These are phyloP conservation scores for Hyaloperonospora brassicae DNA, from an alignment of 352 stramenopile species.

Conservation along the genomic window DNA sequence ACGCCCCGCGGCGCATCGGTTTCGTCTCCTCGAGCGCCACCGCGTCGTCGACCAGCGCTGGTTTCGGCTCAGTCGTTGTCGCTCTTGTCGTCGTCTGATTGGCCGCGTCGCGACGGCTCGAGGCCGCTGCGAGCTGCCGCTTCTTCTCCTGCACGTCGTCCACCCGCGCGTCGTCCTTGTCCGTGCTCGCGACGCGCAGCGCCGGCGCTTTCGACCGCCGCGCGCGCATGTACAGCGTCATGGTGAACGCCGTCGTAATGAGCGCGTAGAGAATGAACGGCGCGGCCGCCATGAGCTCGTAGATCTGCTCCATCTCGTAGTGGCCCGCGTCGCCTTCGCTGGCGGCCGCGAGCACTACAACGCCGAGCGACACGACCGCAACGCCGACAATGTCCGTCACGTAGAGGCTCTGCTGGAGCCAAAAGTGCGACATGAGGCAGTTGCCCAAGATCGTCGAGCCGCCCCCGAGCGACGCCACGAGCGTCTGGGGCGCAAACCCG, in stretches of 20 bases:
- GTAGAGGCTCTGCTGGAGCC: constrained; percentile 82
- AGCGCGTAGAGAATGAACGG: constrained; percentile 80
- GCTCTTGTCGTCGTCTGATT: no score
- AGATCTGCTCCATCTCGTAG: constrained; percentile 84
- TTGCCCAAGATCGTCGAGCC: constrained; percentile 82
- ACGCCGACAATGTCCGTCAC: constrained; percentile 77
- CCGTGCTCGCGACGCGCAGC: constrained; percentile 49
- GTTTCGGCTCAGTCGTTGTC: not conserved
- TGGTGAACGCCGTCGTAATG: constrained; percentile 71
- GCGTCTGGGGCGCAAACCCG: constrained; percentile 80
- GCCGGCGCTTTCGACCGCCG: constrained; percentile 71
- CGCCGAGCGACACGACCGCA: constrained; percentile 61
- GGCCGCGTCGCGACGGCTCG: no score
- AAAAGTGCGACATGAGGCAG: constrained; percentile 79
- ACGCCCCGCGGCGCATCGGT: constrained; percentile 27
- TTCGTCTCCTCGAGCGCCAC: constrained; percentile 26
- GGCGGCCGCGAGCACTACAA: constrained; percentile 69
- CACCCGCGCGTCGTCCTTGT: constrained; percentile 41
- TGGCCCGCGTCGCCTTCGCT: constrained; percentile 62
- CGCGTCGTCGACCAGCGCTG: constrained; percentile 20
- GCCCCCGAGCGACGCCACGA: constrained; percentile 73
- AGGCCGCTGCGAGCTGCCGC: constrained; percentile 27
- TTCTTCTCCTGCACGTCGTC: constrained; percentile 55
- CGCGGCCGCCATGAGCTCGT: constrained; percentile 69
- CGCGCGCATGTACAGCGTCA: constrained; percentile 77